A percentile compares a stretch with the other conserved stretches of the same genome.
These are phyloP conservation scores for Ceratocystis colombiana DNA, from an alignment of 2,329 filamentous ascomycete species.

Conservation along the genomic window DNA sequence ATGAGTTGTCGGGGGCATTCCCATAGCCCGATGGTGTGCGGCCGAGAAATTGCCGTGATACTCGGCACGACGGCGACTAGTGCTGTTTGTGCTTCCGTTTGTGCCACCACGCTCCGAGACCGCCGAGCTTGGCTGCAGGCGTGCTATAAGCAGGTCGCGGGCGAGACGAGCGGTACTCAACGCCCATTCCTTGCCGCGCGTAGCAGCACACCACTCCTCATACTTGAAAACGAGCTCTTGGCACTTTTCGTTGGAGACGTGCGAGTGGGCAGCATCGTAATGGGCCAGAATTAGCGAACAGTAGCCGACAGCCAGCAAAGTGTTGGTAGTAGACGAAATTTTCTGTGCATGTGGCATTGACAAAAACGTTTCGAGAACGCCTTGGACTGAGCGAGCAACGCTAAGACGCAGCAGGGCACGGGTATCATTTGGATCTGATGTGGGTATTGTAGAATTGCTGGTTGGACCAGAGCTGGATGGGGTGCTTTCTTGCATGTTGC, in stretches of 20 bases:
- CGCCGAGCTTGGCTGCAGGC: conserved; percentile 15
- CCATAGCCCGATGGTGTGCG: conserved; percentile 17
- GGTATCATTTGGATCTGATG: conserved; percentile 17
- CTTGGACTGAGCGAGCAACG: conserved; percentile 21
- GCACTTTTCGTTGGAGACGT: conserved; percentile 20
- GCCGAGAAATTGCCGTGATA: conserved; percentile 18
- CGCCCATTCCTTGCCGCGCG: conserved; percentile 25
- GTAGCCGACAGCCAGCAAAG: conserved; percentile 23
- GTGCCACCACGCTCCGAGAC: not conserved
- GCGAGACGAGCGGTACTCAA: conserved; percentile 23
- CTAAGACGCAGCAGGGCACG: conserved; percentile 20
- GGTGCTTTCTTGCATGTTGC: conserved; percentile 12
- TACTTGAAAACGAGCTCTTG: conserved; percentile 23
- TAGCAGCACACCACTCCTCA: conserved; percentile 22
- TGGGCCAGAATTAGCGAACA: conserved; percentile 24
- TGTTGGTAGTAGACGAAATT: conserved; percentile 25
- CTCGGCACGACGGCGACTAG: conserved; percentile 2
- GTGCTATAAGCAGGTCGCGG: conserved; percentile 23
- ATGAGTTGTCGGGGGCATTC: not conserved
- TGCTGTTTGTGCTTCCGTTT: not conserved
- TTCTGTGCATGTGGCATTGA: conserved; percentile 24
- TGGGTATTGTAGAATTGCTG: not conserved
- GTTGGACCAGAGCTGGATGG: conserved; percentile 21
- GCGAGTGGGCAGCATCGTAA: conserved; percentile 23
- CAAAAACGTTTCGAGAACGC: conserved; percentile 23